phyloP scores from a whole-genome alignment of 768 basidiomycete species.

The Neoboletus magnificus region DNA sequence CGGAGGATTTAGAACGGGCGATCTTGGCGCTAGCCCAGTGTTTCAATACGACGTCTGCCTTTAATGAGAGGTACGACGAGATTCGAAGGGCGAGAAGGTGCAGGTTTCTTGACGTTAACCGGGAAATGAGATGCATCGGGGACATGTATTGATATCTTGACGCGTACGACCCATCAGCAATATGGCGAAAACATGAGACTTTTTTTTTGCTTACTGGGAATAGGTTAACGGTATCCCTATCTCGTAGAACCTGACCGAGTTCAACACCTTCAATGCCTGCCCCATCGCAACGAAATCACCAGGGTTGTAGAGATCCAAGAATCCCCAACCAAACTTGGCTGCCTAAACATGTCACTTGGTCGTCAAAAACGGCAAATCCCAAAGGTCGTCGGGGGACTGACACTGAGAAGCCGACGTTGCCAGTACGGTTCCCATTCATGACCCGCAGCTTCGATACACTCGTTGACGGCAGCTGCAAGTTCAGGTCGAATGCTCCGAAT shows the following conservation, averaged over 20 bases:
- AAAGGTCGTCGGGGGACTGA: conserved; percentile 27
- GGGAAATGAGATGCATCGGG: conserved; percentile 73
- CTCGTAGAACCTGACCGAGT: conserved; percentile 87
- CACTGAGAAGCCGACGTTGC: conserved; percentile 84
- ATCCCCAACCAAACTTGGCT: conserved; percentile 95
- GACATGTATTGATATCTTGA: conserved; percentile 83
- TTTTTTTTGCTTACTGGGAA: conserved; percentile 60
- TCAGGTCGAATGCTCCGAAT: conserved; percentile 87
- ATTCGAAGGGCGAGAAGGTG: conserved; percentile 92
- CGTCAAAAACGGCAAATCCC: not conserved
- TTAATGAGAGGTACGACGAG: conserved; percentile 77
- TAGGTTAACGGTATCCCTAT: conserved; percentile 93
- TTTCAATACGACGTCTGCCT: conserved; percentile 82
- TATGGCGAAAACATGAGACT: not conserved
- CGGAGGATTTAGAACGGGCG: conserved; percentile 58
- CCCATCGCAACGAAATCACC: conserved; percentile 92
- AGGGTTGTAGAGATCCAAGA: conserved; percentile 89
- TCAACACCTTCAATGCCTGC: conserved; percentile 87
- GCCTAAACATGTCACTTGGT: conserved; percentile 47
- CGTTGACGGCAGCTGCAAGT: conserved; percentile 81
- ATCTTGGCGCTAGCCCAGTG: conserved; percentile 98
- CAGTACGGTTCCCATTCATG: conserved; percentile 88
- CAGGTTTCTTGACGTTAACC: conserved; percentile 81
- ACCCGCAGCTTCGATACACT: conserved; percentile 91
- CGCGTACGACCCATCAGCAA: conserved; percentile 1